Conservation (phyloP, 2,329 filamentous ascomycete species). For the Ascochyta clinopodiicola region DNA sequence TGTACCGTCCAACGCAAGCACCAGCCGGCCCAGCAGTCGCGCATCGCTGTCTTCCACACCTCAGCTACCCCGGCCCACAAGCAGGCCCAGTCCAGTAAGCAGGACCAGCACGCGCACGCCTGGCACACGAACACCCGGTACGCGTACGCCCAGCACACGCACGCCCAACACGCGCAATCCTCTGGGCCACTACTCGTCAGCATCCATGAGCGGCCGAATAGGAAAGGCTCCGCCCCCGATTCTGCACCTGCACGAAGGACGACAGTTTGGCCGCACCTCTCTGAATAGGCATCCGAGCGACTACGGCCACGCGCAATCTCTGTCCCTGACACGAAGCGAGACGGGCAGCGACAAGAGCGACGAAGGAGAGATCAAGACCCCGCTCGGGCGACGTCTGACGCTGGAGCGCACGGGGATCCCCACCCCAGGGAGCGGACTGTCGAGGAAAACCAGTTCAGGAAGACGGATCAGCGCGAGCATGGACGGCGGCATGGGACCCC, state of each 20-base stretch:
- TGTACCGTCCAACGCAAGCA: slow-evolving; percentile 39
- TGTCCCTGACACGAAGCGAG: slow-evolving; percentile 50
- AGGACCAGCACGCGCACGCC: slow-evolving; percentile 72
- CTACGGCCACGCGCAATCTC: slow-evolving; percentile 42
- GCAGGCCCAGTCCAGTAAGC: slow-evolving; percentile 60
- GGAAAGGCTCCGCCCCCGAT: slow-evolving; percentile 52
- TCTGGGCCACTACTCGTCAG: slow-evolving; percentile 61
- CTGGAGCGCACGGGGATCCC: slow-evolving; percentile 58
- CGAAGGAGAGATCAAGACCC: slow-evolving; percentile 50
- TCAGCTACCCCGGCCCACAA: slow-evolving; percentile 6
- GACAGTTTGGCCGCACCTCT: slow-evolving; percentile 61
- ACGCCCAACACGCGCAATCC: slow-evolving; percentile 68
- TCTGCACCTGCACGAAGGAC: slow-evolving; percentile 51
- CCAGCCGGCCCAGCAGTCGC: slow-evolving; percentile 75
- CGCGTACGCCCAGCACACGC: slow-evolving; percentile 59
- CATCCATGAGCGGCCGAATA: slow-evolving; percentile 55
- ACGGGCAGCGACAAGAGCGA: slow-evolving; percentile 51
- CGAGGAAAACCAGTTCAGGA: slow-evolving; percentile 60
- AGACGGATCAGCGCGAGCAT: slow-evolving; percentile 49
- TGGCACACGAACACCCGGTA: slow-evolving; percentile 40
- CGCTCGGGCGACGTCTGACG: slow-evolving; percentile 53
- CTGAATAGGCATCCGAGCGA: slow-evolving; percentile 64
- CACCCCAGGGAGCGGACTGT: slow-evolving; percentile 54
- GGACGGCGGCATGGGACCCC: slow-evolving; percentile 55
- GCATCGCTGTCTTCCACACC: slow-evolving; percentile 52